Percentiles rank a stretch among this genome's conserved stretches.
Evolutionary conservation across 2,329 filamentous ascomycete genomes (phyloP).

Genomic region (Emergomyces africanus): DNA sequence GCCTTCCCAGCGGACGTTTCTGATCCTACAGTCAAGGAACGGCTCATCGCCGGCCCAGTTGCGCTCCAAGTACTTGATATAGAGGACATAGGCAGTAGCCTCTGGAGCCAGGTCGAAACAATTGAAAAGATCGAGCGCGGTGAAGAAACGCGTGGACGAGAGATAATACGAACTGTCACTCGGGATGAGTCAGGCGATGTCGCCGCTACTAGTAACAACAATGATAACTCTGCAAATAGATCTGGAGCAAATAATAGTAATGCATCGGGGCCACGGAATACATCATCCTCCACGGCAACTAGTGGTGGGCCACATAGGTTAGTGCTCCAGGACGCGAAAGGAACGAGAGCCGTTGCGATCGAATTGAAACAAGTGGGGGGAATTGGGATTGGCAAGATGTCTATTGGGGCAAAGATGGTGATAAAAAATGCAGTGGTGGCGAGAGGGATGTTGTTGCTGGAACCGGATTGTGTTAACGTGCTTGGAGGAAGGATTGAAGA

Average conservation of each 20-base stretch:
- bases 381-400: slow-evolving; percentile 45
- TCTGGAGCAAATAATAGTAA: slow-evolving; percentile 11
- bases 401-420: slow-evolving; percentile 72
- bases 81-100: slow-evolving; percentile 65
- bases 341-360: slow-evolving; percentile 55
- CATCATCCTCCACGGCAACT: slow-evolving; percentile 8
- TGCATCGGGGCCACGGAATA: neutral
- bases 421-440: slow-evolving; percentile 53
- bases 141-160: slow-evolving; percentile 50
- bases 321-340: slow-evolving; percentile 66
- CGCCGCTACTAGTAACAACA: neutral
- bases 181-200: slow-evolving; percentile 32
- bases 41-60: slow-evolving; percentile 47
- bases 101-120: slow-evolving; percentile 79
- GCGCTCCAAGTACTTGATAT: slow-evolving; percentile 76
- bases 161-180: slow-evolving; percentile 63
- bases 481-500: slow-evolving; percentile 80
- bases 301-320: slow-evolving; percentile 58
- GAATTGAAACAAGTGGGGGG: slow-evolving; percentile 56
- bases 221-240: neutral
- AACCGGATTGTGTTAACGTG: slow-evolving; percentile 53
- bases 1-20: slow-evolving; percentile 47
- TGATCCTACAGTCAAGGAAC: slow-evolving; percentile 42
- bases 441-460: slow-evolving; percentile 66
- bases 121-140: slow-evolving; percentile 41